Base-by-base conservation (phyloP, 805 yeast genomes). In the Teunomyces cretensis region DNA sequence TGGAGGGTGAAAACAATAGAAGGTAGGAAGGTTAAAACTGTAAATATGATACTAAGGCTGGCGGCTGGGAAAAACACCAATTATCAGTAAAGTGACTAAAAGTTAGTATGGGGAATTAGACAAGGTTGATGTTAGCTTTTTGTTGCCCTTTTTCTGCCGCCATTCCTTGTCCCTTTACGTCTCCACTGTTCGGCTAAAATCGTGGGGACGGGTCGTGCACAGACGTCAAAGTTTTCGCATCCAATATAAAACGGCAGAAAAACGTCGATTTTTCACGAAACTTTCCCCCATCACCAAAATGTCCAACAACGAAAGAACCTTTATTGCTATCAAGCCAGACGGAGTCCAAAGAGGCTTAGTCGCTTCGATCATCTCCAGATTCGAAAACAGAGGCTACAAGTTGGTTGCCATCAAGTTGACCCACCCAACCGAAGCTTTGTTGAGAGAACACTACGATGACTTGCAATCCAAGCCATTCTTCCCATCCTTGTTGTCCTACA, bases 311-410 rank as follows among this genome's bases (percentile, higher is more conserved):
- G 95, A 87, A 76, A 86, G 96, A 86, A 87, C 95, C 67, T 87
- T 87, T 70, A 87, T 87, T 77, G 95, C 95, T 57, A 84, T 87
- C 67, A 87, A 87, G 84, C 99, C 99, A 76, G 99, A 94, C 76
- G 99, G 98, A 78, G 98, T 94, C 81, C 98, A 94, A 82, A 89
- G 99, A 79, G 98, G 98, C 54, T 80, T 94, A 70, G 80, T 92
- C 76, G 75, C 95, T 70, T 80, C 86, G 60, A 91, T 94, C 79
- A 70, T 94, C 60, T 79, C 84, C 62, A 89, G 98, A 76, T 94
- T 95, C 75, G 97, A 91, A 81, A 78, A 84, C 80, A 88, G 96
- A 77, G 99, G 99, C 63, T 94, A 74, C 90, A 94, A 92, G 79
- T 84, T 94, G 64, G 98, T 92, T 56, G 99, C 87, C 62, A 85